Base-by-base conservation (phyloP, 2,329 filamentous ascomycete species). In the Cryoendolithus antarcticus region DNA sequence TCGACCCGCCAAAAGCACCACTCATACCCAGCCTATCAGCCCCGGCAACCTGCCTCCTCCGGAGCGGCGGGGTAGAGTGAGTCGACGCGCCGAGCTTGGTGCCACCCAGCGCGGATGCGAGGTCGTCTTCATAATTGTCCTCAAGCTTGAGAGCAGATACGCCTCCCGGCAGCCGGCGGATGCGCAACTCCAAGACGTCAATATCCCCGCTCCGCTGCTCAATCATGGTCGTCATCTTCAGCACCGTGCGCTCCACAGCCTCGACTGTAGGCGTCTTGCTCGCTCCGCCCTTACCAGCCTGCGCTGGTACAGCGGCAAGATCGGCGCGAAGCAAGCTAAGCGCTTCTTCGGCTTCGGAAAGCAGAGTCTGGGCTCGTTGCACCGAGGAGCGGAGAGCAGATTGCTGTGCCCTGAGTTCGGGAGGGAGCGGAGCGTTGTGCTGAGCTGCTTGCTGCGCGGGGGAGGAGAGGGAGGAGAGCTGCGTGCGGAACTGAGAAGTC, bases 121-220 rank as follows among this genome's bases (percentile, higher is more conserved):
- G 49, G 24, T 57, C 48, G 36, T 60, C 55, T 42, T 57, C 54
- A 37, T 57, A 55, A 35, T 52, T 53, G 32, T 53, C 52, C 9
- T 43, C 43, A 6, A 58, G 50, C 30, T 48, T 49, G 6, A 59
- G 46, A 12, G 50, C 48, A 3, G 49, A 52, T 9, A 56, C 40
- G 7, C 56, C 57, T 3, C 40, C 39, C 2, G 61, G 59, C 13
- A 93, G 62, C 56, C 78, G 84, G 43, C 82, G 78, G 64, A 98
- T 76, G 56, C 94, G 84, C 35, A 79, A 75, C 62, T 96, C 91
- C 27, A 96, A 71, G 6, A 94, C 76, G 57, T 94, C 86, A 38
- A 98, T 78, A 52, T 96, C 89, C 42, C 81, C 84, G 55, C 83
- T 91, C 57, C 85, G 83, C 63, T 85, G 85, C 67, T 96, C 85